Evolutionary conservation across 352 stramenopile genomes (phyloP).

Genomic region (Phytophthora multivora): DNA sequence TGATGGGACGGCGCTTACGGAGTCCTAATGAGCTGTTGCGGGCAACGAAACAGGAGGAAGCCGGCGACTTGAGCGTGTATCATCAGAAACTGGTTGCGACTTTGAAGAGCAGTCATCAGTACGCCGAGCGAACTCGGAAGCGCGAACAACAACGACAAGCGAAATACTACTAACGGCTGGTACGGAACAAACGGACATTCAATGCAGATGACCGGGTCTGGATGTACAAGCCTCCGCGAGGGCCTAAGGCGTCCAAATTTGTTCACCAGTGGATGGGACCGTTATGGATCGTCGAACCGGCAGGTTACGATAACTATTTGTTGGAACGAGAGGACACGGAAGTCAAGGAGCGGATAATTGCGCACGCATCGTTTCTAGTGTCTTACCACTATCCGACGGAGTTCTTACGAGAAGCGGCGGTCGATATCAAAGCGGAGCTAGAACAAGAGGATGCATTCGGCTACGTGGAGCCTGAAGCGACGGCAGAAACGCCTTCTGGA

Average conservation of each 20-base stretch:
- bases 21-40: not conserved
- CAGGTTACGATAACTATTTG: not conserved
- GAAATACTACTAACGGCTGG: too few species aligned
- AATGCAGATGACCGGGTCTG: not conserved
- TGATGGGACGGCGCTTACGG: not conserved
- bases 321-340: not conserved
- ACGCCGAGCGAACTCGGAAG: too few species aligned
- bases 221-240: not conserved
- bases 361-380: not conserved
- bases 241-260: not conserved
- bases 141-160: too few species aligned
- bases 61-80: not conserved
- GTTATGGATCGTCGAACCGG: not conserved
- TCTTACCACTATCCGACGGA: not conserved
- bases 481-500: not conserved
- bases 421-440: not conserved
- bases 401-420: not conserved
- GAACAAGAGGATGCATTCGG: not conserved
- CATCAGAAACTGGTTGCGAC: not conserved
- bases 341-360: not conserved
- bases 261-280: not conserved
- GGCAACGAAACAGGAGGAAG: not conserved
- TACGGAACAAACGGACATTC: not conserved
- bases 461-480: not conserved
- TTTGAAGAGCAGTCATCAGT: not conserved